Percentiles rank a stretch among this genome's conserved stretches.
These are phyloP conservation scores for Corylus heterophylla DNA, from an alignment of 306 rosid species.

Conservation along the genomic window DNA sequence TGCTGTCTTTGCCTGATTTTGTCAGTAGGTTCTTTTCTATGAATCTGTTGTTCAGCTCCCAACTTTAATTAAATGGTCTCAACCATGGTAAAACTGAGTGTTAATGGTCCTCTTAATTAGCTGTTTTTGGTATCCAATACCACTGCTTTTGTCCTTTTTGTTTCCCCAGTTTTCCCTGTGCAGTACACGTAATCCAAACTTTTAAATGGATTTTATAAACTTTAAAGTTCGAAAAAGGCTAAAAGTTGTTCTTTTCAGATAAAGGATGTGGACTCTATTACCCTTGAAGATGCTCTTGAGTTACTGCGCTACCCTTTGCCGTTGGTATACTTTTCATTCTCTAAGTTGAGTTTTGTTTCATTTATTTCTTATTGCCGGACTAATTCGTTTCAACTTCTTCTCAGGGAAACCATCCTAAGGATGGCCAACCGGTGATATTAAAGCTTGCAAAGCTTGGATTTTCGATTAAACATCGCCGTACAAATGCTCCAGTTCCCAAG, in stretches of 20 bases:
- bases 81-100: neutral
- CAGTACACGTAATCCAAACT: slow-evolving; percentile 13
- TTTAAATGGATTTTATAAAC: slow-evolving; percentile 8
- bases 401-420: slow-evolving; percentile 86
- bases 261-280: slow-evolving; percentile 63
- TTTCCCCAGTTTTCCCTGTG: slow-evolving; percentile 7
- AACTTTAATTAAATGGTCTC: neutral
- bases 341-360: neutral
- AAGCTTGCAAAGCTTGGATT: slow-evolving; percentile 64
- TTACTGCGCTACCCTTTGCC: slow-evolving; percentile 75
- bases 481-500: slow-evolving; percentile 64
- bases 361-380: neutral
- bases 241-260: slow-evolving; percentile 53
- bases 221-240: slow-evolving; percentile 8
- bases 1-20: neutral
- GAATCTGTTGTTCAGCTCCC: neutral
- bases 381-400: slow-evolving; percentile 29
- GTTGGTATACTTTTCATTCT: slow-evolving; percentile 58
- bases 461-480: slow-evolving; percentile 57
- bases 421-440: slow-evolving; percentile 70
- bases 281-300: slow-evolving; percentile 67
- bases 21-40: neutral
- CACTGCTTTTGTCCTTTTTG: slow-evolving; percentile 21
- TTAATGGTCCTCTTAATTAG: neutral
- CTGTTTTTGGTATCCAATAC: neutral